phyloP scores from a whole-genome alignment of 1,284 basidiomycete species.

The Amylostereum areolatum region DNA sequence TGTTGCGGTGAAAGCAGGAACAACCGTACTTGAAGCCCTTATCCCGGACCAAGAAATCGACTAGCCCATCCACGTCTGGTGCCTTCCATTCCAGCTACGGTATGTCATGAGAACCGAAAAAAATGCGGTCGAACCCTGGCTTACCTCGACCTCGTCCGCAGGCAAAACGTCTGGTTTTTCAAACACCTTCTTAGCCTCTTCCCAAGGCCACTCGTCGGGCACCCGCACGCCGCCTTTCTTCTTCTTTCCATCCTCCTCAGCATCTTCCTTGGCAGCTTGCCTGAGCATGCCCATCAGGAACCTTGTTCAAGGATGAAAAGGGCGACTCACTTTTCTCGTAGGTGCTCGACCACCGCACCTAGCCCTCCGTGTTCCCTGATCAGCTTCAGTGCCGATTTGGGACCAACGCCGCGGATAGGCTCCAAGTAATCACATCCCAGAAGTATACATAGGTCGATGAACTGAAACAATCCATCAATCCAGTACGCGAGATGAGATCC shows the following conservation, averaged over 20 bases:
- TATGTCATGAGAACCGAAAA: background rate
- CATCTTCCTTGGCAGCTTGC: conserved; percentile 51
- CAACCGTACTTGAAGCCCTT: conserved; percentile 93
- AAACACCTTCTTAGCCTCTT: conserved; percentile 91
- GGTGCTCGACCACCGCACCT: conserved; percentile 75
- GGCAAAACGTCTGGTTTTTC: conserved; percentile 85
- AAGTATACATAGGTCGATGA: conserved; percentile 95
- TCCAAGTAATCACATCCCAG: conserved; percentile 98
- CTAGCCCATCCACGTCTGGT: conserved; percentile 90
- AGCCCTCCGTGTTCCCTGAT: conserved; percentile 84
- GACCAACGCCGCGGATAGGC: conserved; percentile 91
- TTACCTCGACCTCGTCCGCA: conserved; percentile 82
- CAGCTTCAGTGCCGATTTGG: conserved; percentile 93
- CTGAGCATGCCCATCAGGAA: conserved; percentile 14
- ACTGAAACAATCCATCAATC: conserved; percentile 45
- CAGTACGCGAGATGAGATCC: no score
- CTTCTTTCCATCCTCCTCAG: conserved; percentile 38
- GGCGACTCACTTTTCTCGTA: conserved; percentile 66
- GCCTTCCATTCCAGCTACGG: conserved; percentile 87
- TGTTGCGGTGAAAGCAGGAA: background rate
- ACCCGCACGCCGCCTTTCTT: conserved; percentile 73
- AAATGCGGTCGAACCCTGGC: conserved; percentile 6
- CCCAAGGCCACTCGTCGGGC: conserved; percentile 95
- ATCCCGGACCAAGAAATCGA: conserved; percentile 91
- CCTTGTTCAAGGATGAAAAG: background rate